A percentile compares a stretch with the other conserved stretches of the same genome.
Conservation (phyloP, 257 asterid species). For the Catharanthus roseus region DNA sequence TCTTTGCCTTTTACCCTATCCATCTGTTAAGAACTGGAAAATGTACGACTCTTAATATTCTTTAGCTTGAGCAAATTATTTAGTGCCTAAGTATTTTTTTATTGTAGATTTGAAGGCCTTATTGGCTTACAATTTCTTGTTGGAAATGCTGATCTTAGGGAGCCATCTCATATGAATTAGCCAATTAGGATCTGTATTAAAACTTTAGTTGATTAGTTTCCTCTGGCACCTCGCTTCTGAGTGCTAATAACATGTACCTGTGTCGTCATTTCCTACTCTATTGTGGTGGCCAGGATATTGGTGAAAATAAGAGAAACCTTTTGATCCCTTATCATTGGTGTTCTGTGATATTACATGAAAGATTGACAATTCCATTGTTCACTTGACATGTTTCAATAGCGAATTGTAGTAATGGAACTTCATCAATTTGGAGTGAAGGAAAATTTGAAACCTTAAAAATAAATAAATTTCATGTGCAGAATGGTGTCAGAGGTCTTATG, state of each 20-base stretch:
- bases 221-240: neutral
- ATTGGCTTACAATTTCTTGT: neutral
- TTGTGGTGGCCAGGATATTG: neutral
- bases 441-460: neutral
- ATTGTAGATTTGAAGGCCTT: neutral
- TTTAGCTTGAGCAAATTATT: neutral
- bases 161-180: neutral
- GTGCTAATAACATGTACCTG: neutral
- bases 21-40: neutral
- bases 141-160: neutral
- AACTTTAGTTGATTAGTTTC: neutral
- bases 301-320: neutral
- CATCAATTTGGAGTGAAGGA: neutral
- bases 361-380: neutral
- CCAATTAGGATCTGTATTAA: neutral
- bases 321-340: neutral
- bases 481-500: slow-evolving; percentile 95
- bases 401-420: neutral
- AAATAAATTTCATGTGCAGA: slow-evolving; percentile 29
- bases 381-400: neutral
- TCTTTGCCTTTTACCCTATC: neutral
- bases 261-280: neutral
- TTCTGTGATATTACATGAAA: neutral
- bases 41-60: no score
- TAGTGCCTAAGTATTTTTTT: neutral